Base-by-base conservation (phyloP, 495 filamentous ascomycete species). In the Xylaria grammica region DNA sequence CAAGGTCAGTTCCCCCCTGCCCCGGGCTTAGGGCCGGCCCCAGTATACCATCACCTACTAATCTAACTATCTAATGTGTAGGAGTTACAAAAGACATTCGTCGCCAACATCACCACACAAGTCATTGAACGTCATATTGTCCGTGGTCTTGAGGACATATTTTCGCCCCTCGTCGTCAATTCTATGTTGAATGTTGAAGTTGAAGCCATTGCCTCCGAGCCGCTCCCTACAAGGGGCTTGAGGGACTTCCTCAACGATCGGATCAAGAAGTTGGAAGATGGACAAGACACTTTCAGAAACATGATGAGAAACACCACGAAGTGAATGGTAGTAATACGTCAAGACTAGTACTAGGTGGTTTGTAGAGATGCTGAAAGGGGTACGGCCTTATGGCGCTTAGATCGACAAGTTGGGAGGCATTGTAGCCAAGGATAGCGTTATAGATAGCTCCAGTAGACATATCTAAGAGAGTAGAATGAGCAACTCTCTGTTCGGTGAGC, bases 101-200 rank as follows among this genome's bases (percentile, higher is more conserved):
- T 77, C n/a, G 69, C 75, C 34, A 77, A 78, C 53, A 54, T 77
- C 11, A 76, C 75, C 0, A 75, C 66, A 0, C 76, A 77, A 54
- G 72, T 78, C 1, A 61, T 74, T 15, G 72, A 75, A 26, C 74
- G 73, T 15, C 73, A 73, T 48, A 65, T 76, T 19, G 57, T 76
- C 27, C 56, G 64, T 0, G 68, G 66, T 9, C 68, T 76, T 4
- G 68, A 74, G 44, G 55, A 62, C 7, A 72, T 76, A 20, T 67
- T 76, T 57, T 73, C 60, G 0, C 73, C 74, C 11, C 42, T 74
- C n/a, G 32, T 59, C 1, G 66, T 75, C 51, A 64, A 46, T 29
- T 10, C 13, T 17, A 42, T 72, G 52, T 52, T 60, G 13, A 63
- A 74, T 19, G 20, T 32, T 2, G 56, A 73, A 32, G 62, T 68